Conservation (phyloP, 768 basidiomycete species). For the Tulasnella sp. region DNA sequence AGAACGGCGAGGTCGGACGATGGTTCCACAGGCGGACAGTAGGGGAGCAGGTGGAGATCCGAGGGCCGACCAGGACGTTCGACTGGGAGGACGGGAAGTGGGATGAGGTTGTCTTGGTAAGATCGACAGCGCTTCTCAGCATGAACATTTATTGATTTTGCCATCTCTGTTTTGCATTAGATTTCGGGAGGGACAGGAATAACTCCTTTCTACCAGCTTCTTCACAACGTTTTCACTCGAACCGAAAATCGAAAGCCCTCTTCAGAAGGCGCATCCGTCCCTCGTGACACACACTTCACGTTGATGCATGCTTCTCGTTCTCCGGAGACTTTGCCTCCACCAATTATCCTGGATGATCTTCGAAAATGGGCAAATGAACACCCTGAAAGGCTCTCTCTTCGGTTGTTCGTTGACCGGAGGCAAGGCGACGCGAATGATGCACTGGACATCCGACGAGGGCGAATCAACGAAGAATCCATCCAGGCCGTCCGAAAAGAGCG, state of each 20-base stretch:
- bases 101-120: constrained; percentile 74
- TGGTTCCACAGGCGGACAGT: constrained; percentile 64
- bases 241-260: constrained; percentile 9
- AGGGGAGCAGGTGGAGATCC: constrained; percentile 61
- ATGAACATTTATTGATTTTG: background rate
- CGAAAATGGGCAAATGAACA: constrained; percentile 34
- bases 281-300: constrained; percentile 43
- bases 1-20: constrained; percentile 63
- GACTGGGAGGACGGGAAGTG: constrained; percentile 40
- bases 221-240: constrained; percentile 40
- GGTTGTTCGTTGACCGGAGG: constrained; percentile 47
- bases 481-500: constrained; percentile 23
- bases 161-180: constrained; percentile 27
- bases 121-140: constrained; percentile 14
- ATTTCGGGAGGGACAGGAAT: constrained; percentile 84
- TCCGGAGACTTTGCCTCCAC: constrained; percentile 57
- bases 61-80: constrained; percentile 68
- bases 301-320: constrained; percentile 59
- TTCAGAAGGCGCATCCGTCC: constrained; percentile 2
- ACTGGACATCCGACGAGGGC: constrained; percentile 34
- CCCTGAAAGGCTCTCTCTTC: constrained; percentile 45
- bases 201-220: constrained; percentile 72
- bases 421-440: constrained; percentile 12
- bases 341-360: constrained; percentile 44
- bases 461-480: constrained; percentile 42